phyloP scores from a whole-genome alignment of 106 monocot genomes.

The Allium sativum region DNA sequence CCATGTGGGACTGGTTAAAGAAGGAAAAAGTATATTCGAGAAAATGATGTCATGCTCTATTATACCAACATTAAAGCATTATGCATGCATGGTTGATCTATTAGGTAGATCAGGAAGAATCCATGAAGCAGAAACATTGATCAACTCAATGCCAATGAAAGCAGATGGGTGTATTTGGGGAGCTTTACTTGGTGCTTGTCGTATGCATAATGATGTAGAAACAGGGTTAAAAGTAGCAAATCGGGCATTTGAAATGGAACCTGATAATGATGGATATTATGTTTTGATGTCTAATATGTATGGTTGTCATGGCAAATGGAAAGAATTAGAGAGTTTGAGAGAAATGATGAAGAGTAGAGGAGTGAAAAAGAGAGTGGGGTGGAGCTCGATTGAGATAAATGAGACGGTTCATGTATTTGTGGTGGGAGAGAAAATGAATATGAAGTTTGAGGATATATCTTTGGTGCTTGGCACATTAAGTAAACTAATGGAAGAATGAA shows the following conservation, averaged over 20 bases:
- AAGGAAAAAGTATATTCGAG: constrained; percentile 43
- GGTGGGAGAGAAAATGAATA: constrained; percentile 20
- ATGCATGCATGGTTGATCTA: constrained; percentile 78
- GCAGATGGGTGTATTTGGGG: constrained; percentile 81
- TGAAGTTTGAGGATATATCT: constrained; percentile 10
- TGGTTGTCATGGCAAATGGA: constrained; percentile 42
- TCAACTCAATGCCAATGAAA: constrained; percentile 42
- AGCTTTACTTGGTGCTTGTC: constrained; percentile 65
- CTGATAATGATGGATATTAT: constrained; percentile 75
- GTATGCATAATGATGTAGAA: constrained; percentile 42
- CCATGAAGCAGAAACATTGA: constrained; percentile 47
- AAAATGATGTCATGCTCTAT: constrained; percentile 40
- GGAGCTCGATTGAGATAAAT: constrained; percentile 48
- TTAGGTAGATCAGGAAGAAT: constrained; percentile 61
- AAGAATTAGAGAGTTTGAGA: constrained; percentile 50
- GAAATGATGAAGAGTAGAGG: constrained; percentile 35
- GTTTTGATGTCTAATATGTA: constrained; percentile 63
- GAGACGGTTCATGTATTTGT: constrained; percentile 24
- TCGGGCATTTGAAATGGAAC: constrained; percentile 43
- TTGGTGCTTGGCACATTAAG: background rate
- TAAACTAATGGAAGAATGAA: constrained; percentile 7
- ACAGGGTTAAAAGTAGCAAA: constrained; percentile 51
- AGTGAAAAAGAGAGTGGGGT: constrained; percentile 45
- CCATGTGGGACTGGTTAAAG: constrained; percentile 54
- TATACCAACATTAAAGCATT: constrained; percentile 52